Conservation (phyloP, 331 rosid species). For the Cucumis variabilis region DNA sequence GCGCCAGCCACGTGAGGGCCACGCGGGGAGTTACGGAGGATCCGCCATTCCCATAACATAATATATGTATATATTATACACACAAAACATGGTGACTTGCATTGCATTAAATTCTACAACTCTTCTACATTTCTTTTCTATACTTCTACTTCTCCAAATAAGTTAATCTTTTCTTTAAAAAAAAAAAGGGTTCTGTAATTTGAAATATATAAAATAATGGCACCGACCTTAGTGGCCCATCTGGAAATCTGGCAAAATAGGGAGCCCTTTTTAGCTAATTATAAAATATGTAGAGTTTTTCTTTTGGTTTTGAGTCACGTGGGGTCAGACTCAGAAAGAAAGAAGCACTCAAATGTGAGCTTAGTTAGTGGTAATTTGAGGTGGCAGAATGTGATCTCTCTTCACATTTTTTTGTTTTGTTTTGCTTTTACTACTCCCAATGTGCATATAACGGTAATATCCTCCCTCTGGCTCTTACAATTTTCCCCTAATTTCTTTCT, state of each 20-base stretch:
- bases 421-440: neutral
- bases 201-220: neutral
- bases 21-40: slow-evolving; percentile 29
- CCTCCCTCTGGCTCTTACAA: neutral
- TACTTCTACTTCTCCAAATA: too few relatives aligned
- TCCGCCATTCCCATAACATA: neutral
- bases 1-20: slow-evolving; percentile 47
- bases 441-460: slow-evolving; percentile 15
- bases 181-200: neutral
- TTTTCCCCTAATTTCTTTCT: neutral
- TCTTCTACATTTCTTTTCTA: neutral
- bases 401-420: neutral
- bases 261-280: neutral
- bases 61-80: too few relatives aligned
- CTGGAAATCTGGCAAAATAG: slow-evolving; percentile 19
- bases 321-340: neutral
- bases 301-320: neutral
- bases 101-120: neutral
- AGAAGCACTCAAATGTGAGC: neutral
- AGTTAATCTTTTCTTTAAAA: neutral
- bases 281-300: neutral
- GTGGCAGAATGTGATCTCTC: slow-evolving; percentile 6
- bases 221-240: slow-evolving; percentile 19
- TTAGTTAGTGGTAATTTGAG: neutral
- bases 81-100: neutral